phyloP scores from a whole-genome alignment of 75 land plant species.

The Ceratopteris richardii region DNA sequence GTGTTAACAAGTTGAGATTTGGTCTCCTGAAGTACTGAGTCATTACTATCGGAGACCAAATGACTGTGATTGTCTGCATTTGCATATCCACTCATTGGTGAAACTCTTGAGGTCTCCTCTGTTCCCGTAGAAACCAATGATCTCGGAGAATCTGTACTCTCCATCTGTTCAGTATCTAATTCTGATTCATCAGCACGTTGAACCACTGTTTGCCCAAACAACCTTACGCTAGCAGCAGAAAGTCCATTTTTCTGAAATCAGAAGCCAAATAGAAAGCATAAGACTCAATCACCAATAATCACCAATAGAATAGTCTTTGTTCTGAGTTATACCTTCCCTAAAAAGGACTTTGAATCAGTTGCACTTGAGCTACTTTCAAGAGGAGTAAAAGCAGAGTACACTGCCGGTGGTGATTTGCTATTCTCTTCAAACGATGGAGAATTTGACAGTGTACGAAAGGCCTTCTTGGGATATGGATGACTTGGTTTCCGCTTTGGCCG shows the following conservation, averaged over 20 bases:
- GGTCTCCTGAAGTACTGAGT: no score
- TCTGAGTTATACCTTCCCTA: neutral
- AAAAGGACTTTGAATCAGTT: no score
- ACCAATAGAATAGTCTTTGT: no score
- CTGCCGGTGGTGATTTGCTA: constrained; percentile 23
- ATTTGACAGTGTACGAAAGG: constrained; percentile 11
- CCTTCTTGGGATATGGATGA: constrained; percentile 94
- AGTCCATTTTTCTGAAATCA: neutral
- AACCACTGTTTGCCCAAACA: constrained; percentile 27
- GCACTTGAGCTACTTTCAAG: neutral
- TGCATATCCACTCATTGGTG: no score
- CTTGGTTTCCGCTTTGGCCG: constrained; percentile 95
- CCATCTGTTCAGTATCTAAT: neutral
- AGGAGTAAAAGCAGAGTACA: constrained; percentile 28
- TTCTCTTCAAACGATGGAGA: constrained; percentile 14
- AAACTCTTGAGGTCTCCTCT: neutral
- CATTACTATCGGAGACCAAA: no score
- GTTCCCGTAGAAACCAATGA: neutral
- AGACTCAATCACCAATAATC: neutral
- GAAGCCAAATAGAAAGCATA: neutral
- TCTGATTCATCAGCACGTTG: constrained; percentile 7
- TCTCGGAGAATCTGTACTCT: neutral
- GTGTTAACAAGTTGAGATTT: no score
- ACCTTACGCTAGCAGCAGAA: constrained; percentile 15
- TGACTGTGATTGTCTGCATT: no score